These are phyloP conservation scores for Dalbergia cochinchinensis DNA, from an alignment of 306 rosid genomes.

Conservation along the genomic window DNA sequence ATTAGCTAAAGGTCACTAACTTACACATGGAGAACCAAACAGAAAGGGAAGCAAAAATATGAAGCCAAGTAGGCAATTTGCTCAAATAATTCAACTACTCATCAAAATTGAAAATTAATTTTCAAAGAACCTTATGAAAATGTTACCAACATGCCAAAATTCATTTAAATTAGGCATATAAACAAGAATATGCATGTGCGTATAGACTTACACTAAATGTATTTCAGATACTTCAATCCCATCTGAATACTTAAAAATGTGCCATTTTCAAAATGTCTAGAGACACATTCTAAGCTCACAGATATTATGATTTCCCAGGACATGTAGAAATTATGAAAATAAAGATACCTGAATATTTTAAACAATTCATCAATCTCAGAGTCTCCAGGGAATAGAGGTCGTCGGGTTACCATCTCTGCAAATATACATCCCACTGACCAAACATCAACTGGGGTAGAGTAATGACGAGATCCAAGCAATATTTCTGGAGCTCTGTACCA, in stretches of 20 bases:
- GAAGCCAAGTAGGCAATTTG: background rate
- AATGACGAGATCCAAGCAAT: constrained; percentile 98
- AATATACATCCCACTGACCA: constrained; percentile 99
- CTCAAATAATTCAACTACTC: constrained; percentile 9
- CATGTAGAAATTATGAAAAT: constrained; percentile 7
- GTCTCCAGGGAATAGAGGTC: constrained; percentile 97
- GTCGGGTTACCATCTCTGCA: constrained; percentile 97
- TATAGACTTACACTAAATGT: background rate
- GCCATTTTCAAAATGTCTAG: background rate
- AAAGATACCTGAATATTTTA: constrained; percentile 86
- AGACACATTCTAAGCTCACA: constrained; percentile 3
- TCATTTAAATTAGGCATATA: background rate
- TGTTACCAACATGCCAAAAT: background rate
- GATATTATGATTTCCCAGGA: background rate
- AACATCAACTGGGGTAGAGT: constrained; percentile 97
- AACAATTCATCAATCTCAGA: constrained; percentile 98
- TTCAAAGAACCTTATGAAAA: too few relatives aligned
- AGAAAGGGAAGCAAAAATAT: constrained; percentile 15
- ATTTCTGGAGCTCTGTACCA: constrained; percentile 99
- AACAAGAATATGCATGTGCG: background rate
- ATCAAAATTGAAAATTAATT: too few relatives aligned
- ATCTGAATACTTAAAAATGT: constrained; percentile 3
- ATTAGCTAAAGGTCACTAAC: too few relatives aligned
- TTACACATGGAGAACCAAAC: background rate
- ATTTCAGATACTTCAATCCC: constrained; percentile 18